phyloP scores from a whole-genome alignment of 345 rosid genomes.

The Bruguiera gymnorhiza region DNA sequence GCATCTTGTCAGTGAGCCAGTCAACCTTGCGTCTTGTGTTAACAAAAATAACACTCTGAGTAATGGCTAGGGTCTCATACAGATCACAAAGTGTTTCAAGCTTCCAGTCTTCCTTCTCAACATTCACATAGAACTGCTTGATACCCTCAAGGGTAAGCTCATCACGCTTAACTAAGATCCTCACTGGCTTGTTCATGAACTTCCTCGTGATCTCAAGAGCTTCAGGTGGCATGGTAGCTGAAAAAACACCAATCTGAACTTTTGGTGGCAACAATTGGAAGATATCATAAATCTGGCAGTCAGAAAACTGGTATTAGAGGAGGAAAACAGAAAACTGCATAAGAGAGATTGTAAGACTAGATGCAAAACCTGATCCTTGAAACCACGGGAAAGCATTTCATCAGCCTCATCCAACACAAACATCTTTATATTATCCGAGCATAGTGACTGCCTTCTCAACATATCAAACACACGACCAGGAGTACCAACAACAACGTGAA shows the following conservation, averaged over 20 bases:
- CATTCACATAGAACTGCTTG: conserved; percentile 29
- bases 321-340: not conserved
- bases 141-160: conserved; percentile 35
- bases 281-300: conserved; percentile 25
- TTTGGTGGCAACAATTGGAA: conserved; percentile 34
- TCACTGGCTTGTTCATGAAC: conserved; percentile 37
- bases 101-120: conserved; percentile 31
- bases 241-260: conserved; percentile 30
- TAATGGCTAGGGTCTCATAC: conserved; percentile 31
- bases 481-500: conserved; percentile 93
- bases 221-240: conserved; percentile 35
- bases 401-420: conserved; percentile 95
- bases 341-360: not conserved
- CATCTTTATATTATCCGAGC: conserved; percentile 74
- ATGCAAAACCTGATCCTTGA: conserved; percentile 71
- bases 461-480: conserved; percentile 98
- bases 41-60: conserved; percentile 33
- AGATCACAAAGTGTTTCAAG: conserved; percentile 30
- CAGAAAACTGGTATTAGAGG: not conserved
- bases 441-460: conserved; percentile 83
- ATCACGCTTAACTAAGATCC: conserved; percentile 34
- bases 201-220: conserved; percentile 33
- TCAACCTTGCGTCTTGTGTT: conserved; percentile 34
- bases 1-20: conserved; percentile 36
- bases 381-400: conserved; percentile 96